Conservation (phyloP, 805 yeast species). For the Barnettozyma pratensis region DNA sequence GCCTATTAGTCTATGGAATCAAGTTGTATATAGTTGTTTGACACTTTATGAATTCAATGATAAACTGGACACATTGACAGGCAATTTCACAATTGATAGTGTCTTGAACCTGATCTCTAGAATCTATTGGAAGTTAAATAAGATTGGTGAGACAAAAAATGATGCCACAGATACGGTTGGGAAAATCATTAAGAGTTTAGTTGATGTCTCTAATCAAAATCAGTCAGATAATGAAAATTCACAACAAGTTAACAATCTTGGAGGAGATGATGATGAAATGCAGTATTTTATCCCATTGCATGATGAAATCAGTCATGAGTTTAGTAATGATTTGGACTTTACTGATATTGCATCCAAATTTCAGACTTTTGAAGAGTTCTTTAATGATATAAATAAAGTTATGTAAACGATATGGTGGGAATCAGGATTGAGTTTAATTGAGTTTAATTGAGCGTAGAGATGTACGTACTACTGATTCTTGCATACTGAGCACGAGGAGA, state of each 20-base stretch:
- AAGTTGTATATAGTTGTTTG: constrained; percentile 50
- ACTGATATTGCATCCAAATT: constrained; percentile 21
- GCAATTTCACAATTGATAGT: constrained; percentile 32
- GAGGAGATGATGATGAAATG: background rate
- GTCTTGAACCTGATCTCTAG: constrained; percentile 43
- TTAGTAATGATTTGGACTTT: constrained; percentile 9
- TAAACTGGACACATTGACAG: constrained; percentile 25
- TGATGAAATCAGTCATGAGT: constrained; percentile 24
- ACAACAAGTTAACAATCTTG: background rate
- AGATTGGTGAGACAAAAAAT: constrained; percentile 50
- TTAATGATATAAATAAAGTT: constrained; percentile 35
- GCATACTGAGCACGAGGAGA: too few species aligned
- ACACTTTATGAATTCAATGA: constrained; percentile 44
- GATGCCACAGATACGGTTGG: constrained; percentile 61
- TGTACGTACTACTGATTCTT: too few species aligned
- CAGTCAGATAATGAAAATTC: background rate
- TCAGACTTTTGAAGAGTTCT: constrained; percentile 52
- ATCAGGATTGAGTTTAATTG: background rate
- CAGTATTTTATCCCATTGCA: constrained; percentile 20
- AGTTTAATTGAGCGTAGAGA: too few species aligned
- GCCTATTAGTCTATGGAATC: constrained; percentile 46
- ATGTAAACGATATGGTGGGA: too few species aligned
- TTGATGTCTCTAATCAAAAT: constrained; percentile 21
- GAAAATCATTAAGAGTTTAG: constrained; percentile 44
- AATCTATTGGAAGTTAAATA: constrained; percentile 54